phyloP scores from a whole-genome alignment of 139 green algal species.

The Zygnema cylindricum region DNA sequence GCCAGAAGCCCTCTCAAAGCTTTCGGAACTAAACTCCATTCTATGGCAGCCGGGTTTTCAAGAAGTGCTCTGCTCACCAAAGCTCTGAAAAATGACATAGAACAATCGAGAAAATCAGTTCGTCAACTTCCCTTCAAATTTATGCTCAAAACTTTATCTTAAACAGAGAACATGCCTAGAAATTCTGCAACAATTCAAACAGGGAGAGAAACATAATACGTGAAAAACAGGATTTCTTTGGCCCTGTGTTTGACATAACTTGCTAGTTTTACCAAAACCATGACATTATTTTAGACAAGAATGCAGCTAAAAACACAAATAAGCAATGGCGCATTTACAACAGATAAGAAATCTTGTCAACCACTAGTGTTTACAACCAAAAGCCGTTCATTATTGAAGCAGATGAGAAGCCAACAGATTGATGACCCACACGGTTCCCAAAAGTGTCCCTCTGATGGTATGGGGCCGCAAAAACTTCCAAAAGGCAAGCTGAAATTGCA shows the following conservation, averaged over 20 bases:
- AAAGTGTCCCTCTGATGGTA: constrained; percentile 91
- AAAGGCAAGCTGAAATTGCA: constrained; percentile 77
- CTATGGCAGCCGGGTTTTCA: constrained; percentile 70
- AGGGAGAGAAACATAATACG: too few relatives aligned
- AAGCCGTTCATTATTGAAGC: neutral
- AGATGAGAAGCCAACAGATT: constrained; percentile 3
- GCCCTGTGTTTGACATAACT: neutral
- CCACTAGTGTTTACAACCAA: too few relatives aligned
- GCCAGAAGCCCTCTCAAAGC: constrained; percentile 77
- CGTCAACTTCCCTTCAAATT: too few relatives aligned
- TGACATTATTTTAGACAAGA: neutral
- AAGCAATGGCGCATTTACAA: neutral
- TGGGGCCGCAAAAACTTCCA: constrained; percentile 98
- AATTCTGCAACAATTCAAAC: too few relatives aligned
- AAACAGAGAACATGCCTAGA: too few relatives aligned
- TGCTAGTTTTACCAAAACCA: too few relatives aligned
- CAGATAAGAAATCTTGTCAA: neutral
- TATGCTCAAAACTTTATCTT: too few relatives aligned
- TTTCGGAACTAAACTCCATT: constrained; percentile 87
- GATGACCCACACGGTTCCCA: constrained; percentile 72
- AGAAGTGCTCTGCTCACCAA: constrained; percentile 71
- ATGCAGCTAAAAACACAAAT: neutral
- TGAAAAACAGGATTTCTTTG: too few relatives aligned
- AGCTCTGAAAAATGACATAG: constrained; percentile 71
- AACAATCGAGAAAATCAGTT: too few relatives aligned